A percentile compares a stretch with the other conserved stretches of the same genome.
Conservation (phyloP, 192 early-diverging fungal genomes). For the Jimgerdemannia lactiflua region DNA sequence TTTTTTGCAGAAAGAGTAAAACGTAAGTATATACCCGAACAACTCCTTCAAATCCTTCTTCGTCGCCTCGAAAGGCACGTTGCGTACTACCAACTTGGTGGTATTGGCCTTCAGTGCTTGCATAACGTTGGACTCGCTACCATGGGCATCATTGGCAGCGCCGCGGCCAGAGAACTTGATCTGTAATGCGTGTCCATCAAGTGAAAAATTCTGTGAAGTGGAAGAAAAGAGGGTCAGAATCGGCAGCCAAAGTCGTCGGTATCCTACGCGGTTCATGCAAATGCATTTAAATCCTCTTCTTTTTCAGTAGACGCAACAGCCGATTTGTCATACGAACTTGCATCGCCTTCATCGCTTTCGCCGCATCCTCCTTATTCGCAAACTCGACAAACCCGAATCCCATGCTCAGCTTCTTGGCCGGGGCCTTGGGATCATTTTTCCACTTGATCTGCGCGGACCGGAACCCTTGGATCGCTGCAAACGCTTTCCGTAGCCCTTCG, state of each 20-base stretch:
- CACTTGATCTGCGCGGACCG: slow-evolving; percentile 77
- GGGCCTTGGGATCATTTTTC: slow-evolving; percentile 85
- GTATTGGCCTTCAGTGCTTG: slow-evolving; percentile 28
- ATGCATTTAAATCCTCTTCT: too few relatives aligned
- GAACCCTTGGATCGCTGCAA: slow-evolving; percentile 73
- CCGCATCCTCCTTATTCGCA: slow-evolving; percentile 73
- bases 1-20: slow-evolving; percentile 8
- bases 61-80: slow-evolving; percentile 96
- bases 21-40: slow-evolving; percentile 55
- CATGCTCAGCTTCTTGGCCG: slow-evolving; percentile 80
- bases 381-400: slow-evolving; percentile 99
- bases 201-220: slow-evolving; percentile 45
- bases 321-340: slow-evolving; percentile 44
- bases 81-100: slow-evolving; percentile 91
- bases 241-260: not conserved
- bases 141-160: slow-evolving; percentile 38
- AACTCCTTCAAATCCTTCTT: slow-evolving; percentile 87
- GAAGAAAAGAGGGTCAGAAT: not conserved
- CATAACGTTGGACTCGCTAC: slow-evolving; percentile 35
- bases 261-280: not conserved
- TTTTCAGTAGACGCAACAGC: too few relatives aligned
- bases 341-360: slow-evolving; percentile 83
- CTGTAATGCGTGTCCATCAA: slow-evolving; percentile 89
- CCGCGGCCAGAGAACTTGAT: slow-evolving; percentile 86
- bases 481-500: slow-evolving; percentile 68